phyloP scores from a whole-genome alignment of 345 rosid species.

The Hypericum perforatum region DNA sequence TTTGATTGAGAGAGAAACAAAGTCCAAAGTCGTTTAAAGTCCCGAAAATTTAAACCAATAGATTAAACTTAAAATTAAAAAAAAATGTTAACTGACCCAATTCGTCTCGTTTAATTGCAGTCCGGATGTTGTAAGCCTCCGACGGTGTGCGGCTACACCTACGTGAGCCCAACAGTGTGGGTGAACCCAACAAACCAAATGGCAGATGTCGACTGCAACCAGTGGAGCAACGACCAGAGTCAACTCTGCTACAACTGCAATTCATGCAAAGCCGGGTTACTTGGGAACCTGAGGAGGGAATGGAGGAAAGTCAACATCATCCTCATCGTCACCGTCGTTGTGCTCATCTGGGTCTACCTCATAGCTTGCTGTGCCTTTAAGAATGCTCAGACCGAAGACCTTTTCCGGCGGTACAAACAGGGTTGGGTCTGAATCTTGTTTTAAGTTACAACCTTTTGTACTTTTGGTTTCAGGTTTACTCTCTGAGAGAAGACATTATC shows the following conservation, averaged over 20 bases:
- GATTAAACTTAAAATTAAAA: no score
- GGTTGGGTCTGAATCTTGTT: constrained; percentile 42
- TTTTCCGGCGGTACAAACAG: constrained; percentile 56
- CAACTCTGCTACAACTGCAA: constrained; percentile 80
- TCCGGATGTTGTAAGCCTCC: constrained; percentile 97
- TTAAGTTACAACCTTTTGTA: no score
- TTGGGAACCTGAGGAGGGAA: constrained; percentile 69
- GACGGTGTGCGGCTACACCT: constrained; percentile 64
- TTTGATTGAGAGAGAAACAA: no score
- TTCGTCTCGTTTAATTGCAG: constrained; percentile 19
- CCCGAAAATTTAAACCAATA: no score
- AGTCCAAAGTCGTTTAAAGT: no score
- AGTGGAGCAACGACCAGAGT: constrained; percentile 76
- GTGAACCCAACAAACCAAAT: constrained; percentile 57
- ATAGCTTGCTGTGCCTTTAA: constrained; percentile 81
- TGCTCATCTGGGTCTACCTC: constrained; percentile 71
- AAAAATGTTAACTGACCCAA: no score
- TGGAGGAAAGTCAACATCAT: constrained; percentile 81
- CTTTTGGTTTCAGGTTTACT: no score
- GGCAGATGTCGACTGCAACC: constrained; percentile 66
- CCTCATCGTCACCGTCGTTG: constrained; percentile 58
- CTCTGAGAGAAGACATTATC: no score
- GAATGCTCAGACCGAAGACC: constrained; percentile 78
- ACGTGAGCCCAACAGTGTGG: constrained; percentile 75
- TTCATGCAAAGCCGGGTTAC: constrained; percentile 79